phyloP scores from a whole-genome alignment of 257 asterid species.

The Orobanche coerulescens region DNA sequence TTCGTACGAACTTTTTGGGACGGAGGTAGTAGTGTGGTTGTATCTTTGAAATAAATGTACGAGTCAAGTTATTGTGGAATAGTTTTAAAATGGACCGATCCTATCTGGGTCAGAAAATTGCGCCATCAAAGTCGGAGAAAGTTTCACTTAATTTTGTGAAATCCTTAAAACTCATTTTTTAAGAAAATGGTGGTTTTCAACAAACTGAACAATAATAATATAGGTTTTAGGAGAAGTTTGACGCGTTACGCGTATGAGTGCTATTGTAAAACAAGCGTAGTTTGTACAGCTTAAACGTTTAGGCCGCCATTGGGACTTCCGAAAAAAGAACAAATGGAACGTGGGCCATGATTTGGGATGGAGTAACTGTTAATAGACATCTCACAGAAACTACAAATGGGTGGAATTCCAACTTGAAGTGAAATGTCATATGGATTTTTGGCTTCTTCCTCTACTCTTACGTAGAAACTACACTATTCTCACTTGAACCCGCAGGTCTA shows the following conservation, averaged over 20 bases:
- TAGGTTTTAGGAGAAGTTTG: not conserved
- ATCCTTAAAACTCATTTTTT: not conserved
- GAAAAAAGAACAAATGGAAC: no score
- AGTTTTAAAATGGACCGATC: no score
- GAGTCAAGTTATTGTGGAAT: no score
- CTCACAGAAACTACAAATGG: no score
- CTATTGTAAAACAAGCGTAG: no score
- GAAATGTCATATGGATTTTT: not conserved
- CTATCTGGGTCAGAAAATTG: not conserved
- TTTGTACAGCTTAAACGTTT: no score
- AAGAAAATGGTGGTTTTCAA: not conserved
- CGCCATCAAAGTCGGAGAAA: not conserved
- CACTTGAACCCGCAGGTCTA: constrained; percentile 44
- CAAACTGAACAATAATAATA: not conserved
- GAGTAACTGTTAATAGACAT: no score
- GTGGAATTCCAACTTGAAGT: not conserved
- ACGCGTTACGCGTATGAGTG: not conserved
- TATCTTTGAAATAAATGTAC: no score
- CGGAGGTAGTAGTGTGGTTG: no score
- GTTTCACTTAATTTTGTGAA: not conserved
- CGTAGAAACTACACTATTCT: not conserved
- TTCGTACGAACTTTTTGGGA: no score
- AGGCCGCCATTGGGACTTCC: no score
- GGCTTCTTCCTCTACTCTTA: not conserved
- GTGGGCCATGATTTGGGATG: no score